Evolutionary conservation across 2,329 filamentous ascomycete species (phyloP), one percentile per base, ranked within the genome.

Genomic region (Chaetomium sp.): DNA sequence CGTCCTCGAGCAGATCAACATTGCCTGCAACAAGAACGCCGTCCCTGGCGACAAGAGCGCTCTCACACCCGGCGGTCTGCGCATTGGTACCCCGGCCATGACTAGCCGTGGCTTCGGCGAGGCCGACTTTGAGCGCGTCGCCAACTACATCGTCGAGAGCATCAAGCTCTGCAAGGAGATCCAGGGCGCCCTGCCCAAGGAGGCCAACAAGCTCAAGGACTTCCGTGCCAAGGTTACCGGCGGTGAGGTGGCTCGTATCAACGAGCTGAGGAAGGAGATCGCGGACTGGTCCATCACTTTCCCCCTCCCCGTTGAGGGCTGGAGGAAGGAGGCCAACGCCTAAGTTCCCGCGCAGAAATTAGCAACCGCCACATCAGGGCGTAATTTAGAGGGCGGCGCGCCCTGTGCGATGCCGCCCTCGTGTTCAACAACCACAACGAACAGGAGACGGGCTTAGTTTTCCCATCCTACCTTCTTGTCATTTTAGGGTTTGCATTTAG

Each of bases 1-100:
- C 60, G 88, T 99, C 57, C 86, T 99, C 19, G 94, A 99, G 79
- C 88, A 95, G 73, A 94, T 96, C 76, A 95, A 96, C 80, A 95
- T 99, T 73, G 91, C 94, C 60, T 95, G 91, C 84, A 99, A 99
- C 86, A 99, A 99, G 86, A 99, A 99, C 84, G 87, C 89, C 59
- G 94, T 96, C 57, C 94, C 94, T 42, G 94, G 94, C 61, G 94
- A 99, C 81, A 96, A 95, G 81, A 95, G 89, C 57, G 94, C 94
- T 49, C 83, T 99, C 64, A 96, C 90, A 62, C 94, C 94, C 53
- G 90, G 86, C 69, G 94, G 94, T 79, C 86, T 99, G 73, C 90
- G 94, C 66, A 95, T 99, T 67, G 94, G 94, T 69, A 94, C 91
- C 0, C 94, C 94, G 48, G 94, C 94, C 72, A 99, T 99, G 94